Evolutionary conservation across 2,329 filamentous ascomycete species (phyloP).

Genomic region (Aspergillus jensenii): DNA sequence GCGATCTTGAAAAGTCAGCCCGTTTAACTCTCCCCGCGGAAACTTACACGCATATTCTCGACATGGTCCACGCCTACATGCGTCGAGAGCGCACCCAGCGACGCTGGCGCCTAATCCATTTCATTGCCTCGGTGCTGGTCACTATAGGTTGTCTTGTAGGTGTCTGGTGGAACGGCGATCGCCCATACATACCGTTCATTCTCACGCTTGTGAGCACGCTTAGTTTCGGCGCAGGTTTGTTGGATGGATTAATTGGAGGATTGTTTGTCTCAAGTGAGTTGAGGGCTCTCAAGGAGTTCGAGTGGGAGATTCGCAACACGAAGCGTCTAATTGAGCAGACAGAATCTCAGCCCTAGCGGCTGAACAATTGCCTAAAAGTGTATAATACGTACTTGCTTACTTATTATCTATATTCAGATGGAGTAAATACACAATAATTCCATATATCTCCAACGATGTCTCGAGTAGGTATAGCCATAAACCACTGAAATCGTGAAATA

Average conservation of each 20-base stretch:
- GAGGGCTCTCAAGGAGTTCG: constrained; percentile 81
- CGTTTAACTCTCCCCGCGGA: constrained; percentile 42
- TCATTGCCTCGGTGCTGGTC: constrained; percentile 64
- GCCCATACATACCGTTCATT: constrained; percentile 75
- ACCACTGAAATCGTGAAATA: background rate
- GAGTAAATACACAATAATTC: background rate
- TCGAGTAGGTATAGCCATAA: background rate
- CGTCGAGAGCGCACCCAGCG: constrained; percentile 71
- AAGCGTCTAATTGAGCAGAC: background rate
- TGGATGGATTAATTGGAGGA: constrained; percentile 83
- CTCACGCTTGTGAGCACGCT: constrained; percentile 79
- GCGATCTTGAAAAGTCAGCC: background rate
- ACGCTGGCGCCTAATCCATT: constrained; percentile 71
- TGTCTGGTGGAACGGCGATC: constrained; percentile 72
- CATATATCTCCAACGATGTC: background rate
- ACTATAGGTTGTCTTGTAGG: constrained; percentile 74
- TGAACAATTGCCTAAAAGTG: background rate
- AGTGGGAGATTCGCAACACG: constrained; percentile 83
- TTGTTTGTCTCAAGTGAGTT: constrained; percentile 85
- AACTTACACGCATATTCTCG: constrained; percentile 71
- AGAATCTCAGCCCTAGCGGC: background rate
- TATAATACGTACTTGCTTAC: background rate
- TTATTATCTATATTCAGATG: background rate
- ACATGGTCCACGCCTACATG: constrained; percentile 67
- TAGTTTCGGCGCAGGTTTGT: constrained; percentile 69